These are phyloP conservation scores for Sphaerulina musiva DNA, from an alignment of 2,329 filamentous ascomycete species.

Conservation along the genomic window DNA sequence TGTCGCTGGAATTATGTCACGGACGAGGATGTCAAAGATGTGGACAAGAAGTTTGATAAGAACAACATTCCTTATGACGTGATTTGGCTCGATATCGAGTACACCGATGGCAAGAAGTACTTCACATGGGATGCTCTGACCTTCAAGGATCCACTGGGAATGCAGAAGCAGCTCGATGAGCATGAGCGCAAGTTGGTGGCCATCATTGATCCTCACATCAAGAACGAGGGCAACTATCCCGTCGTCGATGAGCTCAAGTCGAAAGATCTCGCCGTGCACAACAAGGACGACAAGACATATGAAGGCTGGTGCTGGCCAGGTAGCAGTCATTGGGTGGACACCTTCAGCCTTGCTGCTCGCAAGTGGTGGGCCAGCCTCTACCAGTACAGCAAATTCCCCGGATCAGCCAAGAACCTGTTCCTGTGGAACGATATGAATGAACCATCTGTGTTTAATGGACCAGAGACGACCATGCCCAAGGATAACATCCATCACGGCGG, in stretches of 20 bases:
- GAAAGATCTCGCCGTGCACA: slow-evolving; percentile 75
- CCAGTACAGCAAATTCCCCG: slow-evolving; percentile 81
- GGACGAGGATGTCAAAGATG: slow-evolving; percentile 93
- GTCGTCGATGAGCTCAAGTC: slow-evolving; percentile 76
- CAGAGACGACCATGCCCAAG: slow-evolving; percentile 97
- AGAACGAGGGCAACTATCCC: slow-evolving; percentile 73
- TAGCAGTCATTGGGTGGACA: slow-evolving; percentile 91
- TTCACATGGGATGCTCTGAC: slow-evolving; percentile 93
- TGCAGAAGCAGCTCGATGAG: slow-evolving; percentile 80
- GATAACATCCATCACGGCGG: slow-evolving; percentile 86
- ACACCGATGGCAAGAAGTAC: slow-evolving; percentile 94
- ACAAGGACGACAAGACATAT: slow-evolving; percentile 82
- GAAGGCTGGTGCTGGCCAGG: slow-evolving; percentile 99
- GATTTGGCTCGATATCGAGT: slow-evolving; percentile 98
- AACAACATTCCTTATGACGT: slow-evolving; percentile 94
- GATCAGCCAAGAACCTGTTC: slow-evolving; percentile 77
- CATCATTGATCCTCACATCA: slow-evolving; percentile 97
- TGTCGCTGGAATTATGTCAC: slow-evolving; percentile 99
- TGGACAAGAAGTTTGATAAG: slow-evolving; percentile 94
- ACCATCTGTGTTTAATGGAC: slow-evolving; percentile 96
- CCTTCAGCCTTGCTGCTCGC: slow-evolving; percentile 85
- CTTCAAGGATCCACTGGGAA: slow-evolving; percentile 76
- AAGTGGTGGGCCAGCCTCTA: slow-evolving; percentile 90
- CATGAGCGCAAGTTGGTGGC: slow-evolving; percentile 84
- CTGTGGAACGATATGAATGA: slow-evolving; percentile 99